Percentiles rank a stretch among this genome's conserved stretches.
Evolutionary conservation across 2,329 filamentous ascomycete genomes (phyloP).

Genomic region (Xylaria digitata): DNA sequence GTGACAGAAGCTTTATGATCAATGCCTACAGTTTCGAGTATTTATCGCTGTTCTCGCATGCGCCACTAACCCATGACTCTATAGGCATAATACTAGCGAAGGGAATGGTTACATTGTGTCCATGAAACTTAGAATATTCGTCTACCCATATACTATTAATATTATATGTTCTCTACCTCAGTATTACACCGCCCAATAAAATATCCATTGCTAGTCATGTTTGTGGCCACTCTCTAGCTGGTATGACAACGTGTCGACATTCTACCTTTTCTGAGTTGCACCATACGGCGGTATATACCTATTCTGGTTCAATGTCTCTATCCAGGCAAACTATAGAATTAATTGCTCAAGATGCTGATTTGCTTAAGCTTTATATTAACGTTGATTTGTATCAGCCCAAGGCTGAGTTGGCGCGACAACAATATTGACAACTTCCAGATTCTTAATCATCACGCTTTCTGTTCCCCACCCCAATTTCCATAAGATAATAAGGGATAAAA

Average conservation of each 20-base stretch:
- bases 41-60: too few species aligned
- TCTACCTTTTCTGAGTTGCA: background rate
- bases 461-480: background rate
- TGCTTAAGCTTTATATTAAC: background rate
- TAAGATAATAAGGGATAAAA: background rate
- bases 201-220: too few species aligned
- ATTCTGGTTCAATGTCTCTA: background rate
- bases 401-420: background rate
- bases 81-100: too few species aligned
- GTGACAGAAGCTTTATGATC: too few species aligned
- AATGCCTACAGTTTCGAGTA: too few species aligned
- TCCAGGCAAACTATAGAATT: background rate
- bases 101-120: too few species aligned
- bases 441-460: background rate
- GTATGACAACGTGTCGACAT: background rate
- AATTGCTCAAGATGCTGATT: background rate
- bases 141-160: too few species aligned
- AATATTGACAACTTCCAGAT: background rate
- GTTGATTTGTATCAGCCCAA: background rate
- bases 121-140: too few species aligned
- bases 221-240: too few species aligned
- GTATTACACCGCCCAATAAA: too few species aligned
- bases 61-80: too few species aligned
- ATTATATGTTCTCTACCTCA: too few species aligned
- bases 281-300: background rate